Evolutionary conservation across 306 rosid species (phyloP).

Genomic region (Quercus suber): DNA sequence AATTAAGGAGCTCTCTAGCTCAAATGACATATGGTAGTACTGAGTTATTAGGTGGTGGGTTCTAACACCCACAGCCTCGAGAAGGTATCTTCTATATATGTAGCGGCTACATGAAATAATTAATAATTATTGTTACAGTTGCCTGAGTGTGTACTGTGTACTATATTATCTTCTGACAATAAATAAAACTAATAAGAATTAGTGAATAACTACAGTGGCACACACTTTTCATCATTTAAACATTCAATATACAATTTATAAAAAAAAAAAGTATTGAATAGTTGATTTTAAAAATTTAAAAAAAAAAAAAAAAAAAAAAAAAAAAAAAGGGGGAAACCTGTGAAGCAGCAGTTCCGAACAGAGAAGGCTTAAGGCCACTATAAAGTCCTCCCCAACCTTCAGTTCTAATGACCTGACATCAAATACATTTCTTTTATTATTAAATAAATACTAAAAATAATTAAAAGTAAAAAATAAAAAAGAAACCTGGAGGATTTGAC

Average conservation of each 20-base stretch:
- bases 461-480: background rate
- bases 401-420: slow-evolving; percentile 46
- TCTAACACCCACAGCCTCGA: too few relatives aligned
- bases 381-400: slow-evolving; percentile 92
- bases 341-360: slow-evolving; percentile 86
- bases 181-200: too few relatives aligned
- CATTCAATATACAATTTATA: background rate
- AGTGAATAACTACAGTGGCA: too few relatives aligned
- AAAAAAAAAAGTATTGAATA: background rate
- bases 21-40: too few relatives aligned
- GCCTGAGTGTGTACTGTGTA: too few relatives aligned
- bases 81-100: too few relatives aligned
- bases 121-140: too few relatives aligned
- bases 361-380: slow-evolving; percentile 86
- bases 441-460: background rate
- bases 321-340: slow-evolving; percentile 41
- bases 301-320: background rate
- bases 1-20: too few relatives aligned
- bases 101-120: too few relatives aligned
- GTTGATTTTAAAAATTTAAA: background rate
- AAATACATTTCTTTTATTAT: background rate
- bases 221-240: background rate
- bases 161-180: too few relatives aligned
- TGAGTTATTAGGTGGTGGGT: too few relatives aligned
- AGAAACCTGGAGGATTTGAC: slow-evolving; percentile 70